These are phyloP conservation scores for Melanogaster broomeanus DNA, from an alignment of 768 basidiomycete species.

Conservation along the genomic window DNA sequence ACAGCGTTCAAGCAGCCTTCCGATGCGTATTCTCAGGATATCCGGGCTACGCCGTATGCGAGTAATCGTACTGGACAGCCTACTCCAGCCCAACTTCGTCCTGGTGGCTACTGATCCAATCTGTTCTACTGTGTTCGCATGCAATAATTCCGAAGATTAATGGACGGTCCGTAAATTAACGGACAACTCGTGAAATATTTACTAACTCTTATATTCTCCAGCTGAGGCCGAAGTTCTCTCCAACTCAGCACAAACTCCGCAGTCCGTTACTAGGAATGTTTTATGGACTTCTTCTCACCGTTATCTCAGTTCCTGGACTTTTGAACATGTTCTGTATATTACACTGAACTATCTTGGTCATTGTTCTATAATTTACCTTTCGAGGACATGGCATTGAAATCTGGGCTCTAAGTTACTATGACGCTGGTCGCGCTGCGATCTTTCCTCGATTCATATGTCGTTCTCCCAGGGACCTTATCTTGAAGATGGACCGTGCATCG, in stretches of 20 bases:
- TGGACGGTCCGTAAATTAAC: background rate
- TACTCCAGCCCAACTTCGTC: constrained; percentile 42
- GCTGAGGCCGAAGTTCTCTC: constrained; percentile 40
- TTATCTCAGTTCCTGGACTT: background rate
- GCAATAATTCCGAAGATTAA: background rate
- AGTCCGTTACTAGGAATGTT: constrained; percentile 1
- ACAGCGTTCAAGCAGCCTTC: constrained; percentile 20
- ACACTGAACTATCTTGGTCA: background rate
- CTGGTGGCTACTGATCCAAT: constrained; percentile 43
- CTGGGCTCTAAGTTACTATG: constrained; percentile 1
- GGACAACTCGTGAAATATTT: background rate
- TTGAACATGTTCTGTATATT: background rate
- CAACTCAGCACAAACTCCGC: constrained; percentile 22
- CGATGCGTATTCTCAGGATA: constrained; percentile 41
- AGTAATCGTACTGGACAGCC: constrained; percentile 41
- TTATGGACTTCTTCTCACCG: background rate
- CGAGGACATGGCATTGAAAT: background rate
- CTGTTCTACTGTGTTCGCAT: background rate
- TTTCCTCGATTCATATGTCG: constrained; percentile 5
- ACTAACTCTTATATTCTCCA: constrained; percentile 13
- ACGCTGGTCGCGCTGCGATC: background rate
- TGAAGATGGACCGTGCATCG: constrained; percentile 13
- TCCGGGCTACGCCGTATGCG: constrained; percentile 41
- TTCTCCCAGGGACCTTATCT: constrained; percentile 34
- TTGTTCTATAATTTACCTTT: background rate